Evolutionary conservation across 208 protist species (phyloP).

Genomic region (Entamoeba invadens): DNA sequence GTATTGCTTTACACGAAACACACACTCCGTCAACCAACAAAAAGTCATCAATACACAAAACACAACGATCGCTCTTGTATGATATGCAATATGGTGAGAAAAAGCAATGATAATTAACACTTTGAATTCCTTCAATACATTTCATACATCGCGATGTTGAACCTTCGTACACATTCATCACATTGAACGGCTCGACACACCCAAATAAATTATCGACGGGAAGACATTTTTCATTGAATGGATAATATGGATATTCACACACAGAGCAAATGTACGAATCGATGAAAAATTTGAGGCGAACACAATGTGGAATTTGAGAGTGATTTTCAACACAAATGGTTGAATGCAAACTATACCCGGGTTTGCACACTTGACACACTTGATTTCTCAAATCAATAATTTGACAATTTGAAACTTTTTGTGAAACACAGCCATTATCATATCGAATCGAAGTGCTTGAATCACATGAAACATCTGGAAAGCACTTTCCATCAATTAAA

Average conservation of each 20-base stretch:
- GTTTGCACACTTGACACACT: not conserved
- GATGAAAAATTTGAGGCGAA: not conserved
- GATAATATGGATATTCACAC: not conserved
- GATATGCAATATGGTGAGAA: not conserved
- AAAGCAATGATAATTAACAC: not conserved
- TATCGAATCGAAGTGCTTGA: not conserved
- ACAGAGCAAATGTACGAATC: not conserved
- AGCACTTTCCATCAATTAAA: not conserved
- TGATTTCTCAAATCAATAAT: not conserved
- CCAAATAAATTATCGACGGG: not conserved
- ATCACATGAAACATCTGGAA: not conserved
- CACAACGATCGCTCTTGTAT: not conserved
- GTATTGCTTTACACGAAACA: not conserved
- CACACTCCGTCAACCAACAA: not conserved
- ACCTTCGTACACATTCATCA: not conserved
- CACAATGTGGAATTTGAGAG: not conserved
- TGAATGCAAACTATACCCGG: not conserved
- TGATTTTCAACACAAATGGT: not conserved
- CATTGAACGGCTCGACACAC: not conserved
- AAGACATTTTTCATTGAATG: not conserved
- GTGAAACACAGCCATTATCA: not conserved
- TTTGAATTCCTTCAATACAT: not conserved
- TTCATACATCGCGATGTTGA: not conserved
- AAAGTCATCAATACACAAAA: not conserved
- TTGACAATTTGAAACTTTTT: not conserved